Evolutionary conservation across 2,329 filamentous ascomycete species (phyloP), one percentile per base, ranked within the genome.

Genomic region (Botrytis medusae): DNA sequence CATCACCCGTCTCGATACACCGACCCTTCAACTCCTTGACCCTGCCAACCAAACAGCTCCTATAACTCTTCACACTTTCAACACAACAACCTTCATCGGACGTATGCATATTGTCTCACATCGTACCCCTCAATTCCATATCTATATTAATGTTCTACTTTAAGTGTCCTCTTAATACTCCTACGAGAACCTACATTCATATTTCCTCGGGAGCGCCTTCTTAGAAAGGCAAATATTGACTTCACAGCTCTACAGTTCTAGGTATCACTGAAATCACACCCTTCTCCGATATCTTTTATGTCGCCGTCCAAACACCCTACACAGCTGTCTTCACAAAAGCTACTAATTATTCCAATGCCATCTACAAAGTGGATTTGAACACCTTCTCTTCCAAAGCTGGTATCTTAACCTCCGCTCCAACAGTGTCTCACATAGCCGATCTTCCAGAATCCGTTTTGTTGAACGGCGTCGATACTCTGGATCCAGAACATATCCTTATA

Each of bases 1-100:
- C 40, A 78, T 81, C 25, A 77, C 78, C 18, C 73, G 79, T 5
- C 72, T 83, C 22, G 78, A 79, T 65, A 64, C 65, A 37, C 78
- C 82, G 7, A 78, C 81, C 68, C 75, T 84, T 8, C 79, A 79
- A 74, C 76, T 82, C 42, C 73, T 84, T 62, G 75, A 82, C 67
- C 82, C 82, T 18, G 48, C 69, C 22, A 70, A 69, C 1, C 42
- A 48, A 29, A 71, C 60, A 7, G 71, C 54, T 29, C 74, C 75
- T 9, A 67, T 74, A 5, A 76, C 78, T 18, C 74, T 79, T 14
- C 76, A 82, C 18, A 69, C 81, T 20, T 78, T 81, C 68, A 74
- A 77, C 12, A 81, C 83, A 71, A 76, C 77, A 42, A 57, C 46
- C 64, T 42, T 42, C 1, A 68, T 68, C 16, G 64, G 64, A 51